Percentiles rank a stretch among this genome's conserved stretches.
Conservation (phyloP, 805 yeast genomes). For the Ogataea pini region DNA sequence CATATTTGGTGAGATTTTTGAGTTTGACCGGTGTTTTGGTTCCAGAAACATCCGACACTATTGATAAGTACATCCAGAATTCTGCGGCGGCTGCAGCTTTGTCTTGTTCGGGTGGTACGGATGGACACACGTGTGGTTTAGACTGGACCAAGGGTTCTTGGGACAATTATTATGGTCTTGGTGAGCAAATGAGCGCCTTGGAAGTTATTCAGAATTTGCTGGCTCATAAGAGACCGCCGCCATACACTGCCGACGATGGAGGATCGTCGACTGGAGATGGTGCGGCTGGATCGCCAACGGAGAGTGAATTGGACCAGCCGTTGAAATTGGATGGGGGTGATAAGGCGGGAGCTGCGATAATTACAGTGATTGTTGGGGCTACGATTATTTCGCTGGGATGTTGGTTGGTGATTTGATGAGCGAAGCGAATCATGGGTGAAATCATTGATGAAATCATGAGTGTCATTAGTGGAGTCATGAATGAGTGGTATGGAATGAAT, state of each 20-base stretch:
- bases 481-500: too few species aligned
- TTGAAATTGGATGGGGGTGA: constrained; percentile 45
- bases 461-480: neutral
- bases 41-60: constrained; percentile 49
- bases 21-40: constrained; percentile 73
- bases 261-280: constrained; percentile 60
- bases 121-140: constrained; percentile 83
- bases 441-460: too few species aligned
- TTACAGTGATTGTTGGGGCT: constrained; percentile 56
- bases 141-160: constrained; percentile 63
- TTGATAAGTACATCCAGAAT: constrained; percentile 40
- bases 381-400: constrained; percentile 31
- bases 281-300: constrained; percentile 60
- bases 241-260: constrained; percentile 63
- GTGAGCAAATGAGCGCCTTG: constrained; percentile 80
- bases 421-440: neutral
- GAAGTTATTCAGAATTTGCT: constrained; percentile 52
- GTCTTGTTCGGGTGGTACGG: constrained; percentile 81
- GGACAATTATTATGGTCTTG: constrained; percentile 74
- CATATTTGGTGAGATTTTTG: constrained; percentile 72
- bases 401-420: constrained; percentile 26
- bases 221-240: constrained; percentile 46
- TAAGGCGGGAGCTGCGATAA: constrained; percentile 68
- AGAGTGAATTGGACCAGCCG: constrained; percentile 42
- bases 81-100: constrained; percentile 73